Conservation (phyloP, 1,139 yeast genomes). For the Blastobotrys malaysiensis region DNA sequence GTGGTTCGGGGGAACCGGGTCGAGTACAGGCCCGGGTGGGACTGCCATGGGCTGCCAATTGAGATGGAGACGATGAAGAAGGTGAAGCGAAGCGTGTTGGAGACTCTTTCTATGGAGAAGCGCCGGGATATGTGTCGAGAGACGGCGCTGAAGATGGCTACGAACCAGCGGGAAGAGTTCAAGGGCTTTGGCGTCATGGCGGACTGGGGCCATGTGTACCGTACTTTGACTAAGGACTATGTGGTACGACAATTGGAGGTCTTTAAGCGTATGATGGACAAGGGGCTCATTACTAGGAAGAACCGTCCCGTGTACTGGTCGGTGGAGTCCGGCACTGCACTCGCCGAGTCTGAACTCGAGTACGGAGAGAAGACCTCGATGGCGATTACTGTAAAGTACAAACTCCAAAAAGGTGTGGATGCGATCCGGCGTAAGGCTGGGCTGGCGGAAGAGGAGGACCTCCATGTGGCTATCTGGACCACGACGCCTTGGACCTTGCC, state of each 20-base stretch:
- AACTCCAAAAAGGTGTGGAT: conserved; percentile 31
- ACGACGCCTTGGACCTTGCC: conserved; percentile 98
- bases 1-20: conserved; percentile 57
- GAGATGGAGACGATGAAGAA: conserved; percentile 71
- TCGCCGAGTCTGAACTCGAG: conserved; percentile 95
- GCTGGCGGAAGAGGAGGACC: conserved; percentile 8
- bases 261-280: conserved; percentile 59
- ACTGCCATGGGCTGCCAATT: conserved; percentile 96
- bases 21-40: conserved; percentile 91
- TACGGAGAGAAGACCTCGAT: conserved; percentile 68
- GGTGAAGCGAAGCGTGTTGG: conserved; percentile 34
- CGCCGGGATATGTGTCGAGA: conserved; percentile 59
- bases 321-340: conserved; percentile 84
- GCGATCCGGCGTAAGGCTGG: conserved; percentile 10
- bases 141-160: conserved; percentile 64
- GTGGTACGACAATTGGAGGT: conserved; percentile 70
- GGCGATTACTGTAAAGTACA: conserved; percentile 70
- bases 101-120: conserved; percentile 42
- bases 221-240: conserved; percentile 64
- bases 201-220: conserved; percentile 64
- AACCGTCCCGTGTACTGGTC: conserved; percentile 98
- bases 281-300: conserved; percentile 71
- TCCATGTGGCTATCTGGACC: conserved; percentile 66
- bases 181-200: conserved; percentile 73
- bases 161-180: conserved; percentile 59